phyloP scores from a whole-genome alignment of 1,284 basidiomycete species.

The Austroboletus rostrupii region DNA sequence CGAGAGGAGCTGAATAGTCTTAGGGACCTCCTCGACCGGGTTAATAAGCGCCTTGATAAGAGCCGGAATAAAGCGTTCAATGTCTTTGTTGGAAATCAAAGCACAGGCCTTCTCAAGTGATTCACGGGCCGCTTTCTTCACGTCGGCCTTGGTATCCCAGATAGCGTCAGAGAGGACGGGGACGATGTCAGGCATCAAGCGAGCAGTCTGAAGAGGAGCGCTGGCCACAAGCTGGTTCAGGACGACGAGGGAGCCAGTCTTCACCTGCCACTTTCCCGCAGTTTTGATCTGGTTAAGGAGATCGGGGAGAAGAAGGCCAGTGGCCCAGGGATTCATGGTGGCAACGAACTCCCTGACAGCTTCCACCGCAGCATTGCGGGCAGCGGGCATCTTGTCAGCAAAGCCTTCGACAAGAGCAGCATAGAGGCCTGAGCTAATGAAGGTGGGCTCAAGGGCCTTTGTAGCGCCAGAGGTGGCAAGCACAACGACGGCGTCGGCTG shows the following conservation, averaged over 20 bases:
- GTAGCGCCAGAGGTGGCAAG: conserved; percentile 78
- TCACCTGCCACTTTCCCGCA: conserved; percentile 99
- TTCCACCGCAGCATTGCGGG: conserved; percentile 80
- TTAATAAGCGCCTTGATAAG: conserved; percentile 97
- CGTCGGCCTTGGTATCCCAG: conserved; percentile 99
- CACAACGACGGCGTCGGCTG: conserved; percentile 67
- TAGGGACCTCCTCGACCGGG: conserved; percentile 98
- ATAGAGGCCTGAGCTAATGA: conserved; percentile 84
- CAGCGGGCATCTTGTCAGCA: conserved; percentile 88
- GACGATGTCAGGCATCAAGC: conserved; percentile 94
- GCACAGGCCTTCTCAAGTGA: conserved; percentile 92
- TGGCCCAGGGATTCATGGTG: conserved; percentile 89
- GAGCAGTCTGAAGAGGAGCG: conserved; percentile 83
- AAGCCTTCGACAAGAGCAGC: conserved; percentile 86
- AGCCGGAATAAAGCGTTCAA: conserved; percentile 96
- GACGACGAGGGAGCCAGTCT: conserved; percentile 83
- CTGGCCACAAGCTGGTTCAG: conserved; percentile 89
- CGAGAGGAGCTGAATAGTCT: conserved; percentile 93
- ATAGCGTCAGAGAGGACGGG: conserved; percentile 95
- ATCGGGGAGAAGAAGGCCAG: conserved; percentile 81
- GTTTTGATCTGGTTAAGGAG: conserved; percentile 94
- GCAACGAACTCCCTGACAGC: conserved; percentile 81
- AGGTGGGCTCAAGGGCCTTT: conserved; percentile 85
- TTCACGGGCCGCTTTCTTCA: conserved; percentile 97
- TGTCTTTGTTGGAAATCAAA: conserved; percentile 99